These are phyloP conservation scores for Trametes meyenii DNA, from an alignment of 768 basidiomycete species.

Conservation along the genomic window DNA sequence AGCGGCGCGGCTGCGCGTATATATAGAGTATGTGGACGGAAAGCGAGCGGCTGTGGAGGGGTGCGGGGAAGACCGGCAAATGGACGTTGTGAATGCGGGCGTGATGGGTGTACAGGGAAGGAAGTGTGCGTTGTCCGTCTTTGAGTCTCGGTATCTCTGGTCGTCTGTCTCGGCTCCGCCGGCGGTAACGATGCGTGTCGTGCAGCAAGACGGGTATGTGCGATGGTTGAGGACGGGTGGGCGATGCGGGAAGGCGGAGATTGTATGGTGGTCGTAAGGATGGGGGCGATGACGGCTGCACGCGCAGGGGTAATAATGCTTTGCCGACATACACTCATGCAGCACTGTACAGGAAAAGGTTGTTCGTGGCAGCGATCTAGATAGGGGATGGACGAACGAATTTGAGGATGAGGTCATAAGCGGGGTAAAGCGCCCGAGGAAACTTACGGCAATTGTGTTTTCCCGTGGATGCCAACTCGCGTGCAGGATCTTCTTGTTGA, in stretches of 20 bases:
- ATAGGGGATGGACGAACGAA: neutral
- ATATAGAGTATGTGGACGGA: constrained; percentile 12
- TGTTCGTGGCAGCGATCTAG: constrained; percentile 96
- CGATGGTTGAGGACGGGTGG: neutral
- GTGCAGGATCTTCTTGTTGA: constrained; percentile 97
- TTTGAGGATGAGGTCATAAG: constrained; percentile 4
- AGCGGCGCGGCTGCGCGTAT: constrained; percentile 21
- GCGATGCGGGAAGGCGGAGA: neutral
- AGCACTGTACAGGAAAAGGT: constrained; percentile 85
- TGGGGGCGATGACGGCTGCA: neutral
- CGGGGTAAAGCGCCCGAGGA: neutral
- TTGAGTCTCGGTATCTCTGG: constrained; percentile 24
- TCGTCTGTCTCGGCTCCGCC: constrained; percentile 25
- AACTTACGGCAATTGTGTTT: constrained; percentile 93
- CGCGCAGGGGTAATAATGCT: constrained; percentile 1
- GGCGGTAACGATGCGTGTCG: constrained; percentile 13
- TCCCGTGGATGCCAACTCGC: constrained; percentile 98
- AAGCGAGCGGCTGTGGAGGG: constrained; percentile 1
- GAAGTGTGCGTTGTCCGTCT: constrained; percentile 19
- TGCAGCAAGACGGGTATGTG: constrained; percentile 6
- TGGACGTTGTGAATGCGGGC: neutral
- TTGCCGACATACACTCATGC: constrained; percentile 38
- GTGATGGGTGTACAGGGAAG: neutral
- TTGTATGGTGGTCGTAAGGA: neutral
- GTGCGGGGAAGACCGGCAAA: constrained; percentile 4